Evolutionary conservation across 768 basidiomycete species (phyloP).

Genomic region (Russula brevipes): DNA sequence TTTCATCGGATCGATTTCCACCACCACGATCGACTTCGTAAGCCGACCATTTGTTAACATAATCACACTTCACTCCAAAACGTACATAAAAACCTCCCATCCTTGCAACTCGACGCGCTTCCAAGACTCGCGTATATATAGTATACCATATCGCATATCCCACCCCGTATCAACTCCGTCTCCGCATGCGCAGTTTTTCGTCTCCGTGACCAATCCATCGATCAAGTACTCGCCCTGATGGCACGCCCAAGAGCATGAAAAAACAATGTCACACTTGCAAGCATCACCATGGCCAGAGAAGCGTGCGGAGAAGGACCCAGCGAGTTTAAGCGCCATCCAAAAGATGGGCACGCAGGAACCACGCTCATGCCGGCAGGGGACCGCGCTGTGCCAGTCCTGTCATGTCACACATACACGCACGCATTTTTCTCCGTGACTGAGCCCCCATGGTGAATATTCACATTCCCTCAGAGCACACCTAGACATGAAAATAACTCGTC

Average conservation of each 20-base stretch:
- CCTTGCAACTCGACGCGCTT: neutral
- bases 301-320: neutral
- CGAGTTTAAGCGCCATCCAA: neutral
- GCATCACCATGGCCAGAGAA: neutral
- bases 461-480: slow-evolving; percentile 11
- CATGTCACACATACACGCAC: neutral
- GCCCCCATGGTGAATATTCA: neutral
- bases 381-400: neutral
- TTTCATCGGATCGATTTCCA: slow-evolving; percentile 13
- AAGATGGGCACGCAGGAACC: slow-evolving; percentile 5
- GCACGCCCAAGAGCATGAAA: neutral
- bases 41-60: neutral
- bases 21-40: slow-evolving; percentile 14
- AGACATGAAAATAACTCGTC: neutral
- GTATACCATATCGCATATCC: neutral
- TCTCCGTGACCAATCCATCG: neutral
- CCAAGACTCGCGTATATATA: neutral
- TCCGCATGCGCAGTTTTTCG: neutral
- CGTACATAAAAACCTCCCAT: no score
- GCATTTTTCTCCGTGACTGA: neutral
- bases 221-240: neutral
- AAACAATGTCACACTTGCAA: neutral
- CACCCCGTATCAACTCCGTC: neutral
- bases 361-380: slow-evolving; percentile 3
- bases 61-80: neutral